Percentiles rank a stretch among this genome's conserved stretches.
These are phyloP conservation scores for Fusarium begoniae DNA, from an alignment of 2,329 filamentous ascomycete species.

Conservation along the genomic window DNA sequence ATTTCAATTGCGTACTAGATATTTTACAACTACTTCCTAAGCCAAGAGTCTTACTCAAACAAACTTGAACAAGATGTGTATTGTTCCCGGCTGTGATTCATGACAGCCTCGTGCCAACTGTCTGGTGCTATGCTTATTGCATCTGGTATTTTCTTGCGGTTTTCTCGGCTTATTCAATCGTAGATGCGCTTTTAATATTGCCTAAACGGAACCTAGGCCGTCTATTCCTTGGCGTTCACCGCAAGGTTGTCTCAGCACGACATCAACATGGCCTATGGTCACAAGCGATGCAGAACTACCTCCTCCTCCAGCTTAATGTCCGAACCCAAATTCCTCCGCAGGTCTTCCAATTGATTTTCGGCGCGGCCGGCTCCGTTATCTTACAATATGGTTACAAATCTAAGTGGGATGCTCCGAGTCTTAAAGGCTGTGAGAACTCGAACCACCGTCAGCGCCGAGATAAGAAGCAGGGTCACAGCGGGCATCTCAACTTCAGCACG, in stretches of 20 bases:
- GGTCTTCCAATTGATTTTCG: not conserved
- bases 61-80: too few species aligned
- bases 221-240: not conserved
- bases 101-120: not conserved
- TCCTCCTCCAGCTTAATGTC: too few species aligned
- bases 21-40: not conserved
- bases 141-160: too few species aligned
- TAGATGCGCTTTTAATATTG: not conserved
- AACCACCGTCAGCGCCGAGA: not conserved
- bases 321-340: not conserved
- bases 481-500: not conserved
- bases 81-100: not conserved
- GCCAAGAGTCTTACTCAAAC: not conserved
- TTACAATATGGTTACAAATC: not conserved
- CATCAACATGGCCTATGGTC: not conserved
- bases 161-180: not conserved
- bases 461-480: not conserved
- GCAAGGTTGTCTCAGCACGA: not conserved
- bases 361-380: not conserved
- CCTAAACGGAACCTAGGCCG: not conserved
- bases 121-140: rapidly evolving
- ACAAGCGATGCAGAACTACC: too few species aligned
- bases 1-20: not conserved
- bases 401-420: not conserved
- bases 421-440: not conserved